These are phyloP conservation scores for Rasamsonia emersonii DNA, from an alignment of 2,329 filamentous ascomycete genomes.

Conservation along the genomic window DNA sequence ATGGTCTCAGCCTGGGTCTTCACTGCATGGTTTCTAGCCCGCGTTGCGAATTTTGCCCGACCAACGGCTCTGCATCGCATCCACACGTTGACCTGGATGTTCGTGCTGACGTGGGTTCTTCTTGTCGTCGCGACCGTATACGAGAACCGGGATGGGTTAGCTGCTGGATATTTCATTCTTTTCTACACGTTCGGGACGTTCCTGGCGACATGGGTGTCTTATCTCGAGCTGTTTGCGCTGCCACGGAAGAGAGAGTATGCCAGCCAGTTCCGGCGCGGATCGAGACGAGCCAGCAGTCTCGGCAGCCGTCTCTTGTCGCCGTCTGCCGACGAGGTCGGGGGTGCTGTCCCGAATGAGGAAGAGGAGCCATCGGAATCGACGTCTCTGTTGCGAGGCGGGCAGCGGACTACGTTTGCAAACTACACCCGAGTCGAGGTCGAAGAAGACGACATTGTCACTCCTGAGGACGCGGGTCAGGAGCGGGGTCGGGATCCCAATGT, in stretches of 20 bases:
- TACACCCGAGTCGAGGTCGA: constrained; percentile 35
- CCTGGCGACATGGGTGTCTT: constrained; percentile 62
- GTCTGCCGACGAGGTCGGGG: constrained; percentile 28
- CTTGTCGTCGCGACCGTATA: constrained; percentile 65
- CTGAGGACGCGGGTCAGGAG: constrained; percentile 18
- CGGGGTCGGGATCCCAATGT: constrained; percentile 28
- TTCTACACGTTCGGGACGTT: constrained; percentile 72
- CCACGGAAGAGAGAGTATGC: constrained; percentile 64
- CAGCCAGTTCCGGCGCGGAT: constrained; percentile 43
- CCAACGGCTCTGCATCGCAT: constrained; percentile 79
- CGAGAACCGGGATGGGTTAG: constrained; percentile 65
- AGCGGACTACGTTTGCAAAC: constrained; percentile 47
- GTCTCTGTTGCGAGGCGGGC: constrained; percentile 45
- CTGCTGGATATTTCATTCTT: constrained; percentile 69
- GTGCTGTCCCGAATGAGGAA: constrained; percentile 29
- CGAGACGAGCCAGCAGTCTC: constrained; percentile 26
- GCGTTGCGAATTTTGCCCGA: constrained; percentile 67
- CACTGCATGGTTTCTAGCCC: constrained; percentile 72
- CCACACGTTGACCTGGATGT: constrained; percentile 79
- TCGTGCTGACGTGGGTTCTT: constrained; percentile 61
- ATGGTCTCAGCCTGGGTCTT: constrained; percentile 74
- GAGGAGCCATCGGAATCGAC: constrained; percentile 46
- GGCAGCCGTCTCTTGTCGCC: constrained; percentile 36
- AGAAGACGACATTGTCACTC: constrained; percentile 19
- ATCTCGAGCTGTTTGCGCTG: constrained; percentile 72